These are phyloP conservation scores for Achaetomiella virescens DNA, from an alignment of 495 filamentous ascomycete species.

Conservation along the genomic window DNA sequence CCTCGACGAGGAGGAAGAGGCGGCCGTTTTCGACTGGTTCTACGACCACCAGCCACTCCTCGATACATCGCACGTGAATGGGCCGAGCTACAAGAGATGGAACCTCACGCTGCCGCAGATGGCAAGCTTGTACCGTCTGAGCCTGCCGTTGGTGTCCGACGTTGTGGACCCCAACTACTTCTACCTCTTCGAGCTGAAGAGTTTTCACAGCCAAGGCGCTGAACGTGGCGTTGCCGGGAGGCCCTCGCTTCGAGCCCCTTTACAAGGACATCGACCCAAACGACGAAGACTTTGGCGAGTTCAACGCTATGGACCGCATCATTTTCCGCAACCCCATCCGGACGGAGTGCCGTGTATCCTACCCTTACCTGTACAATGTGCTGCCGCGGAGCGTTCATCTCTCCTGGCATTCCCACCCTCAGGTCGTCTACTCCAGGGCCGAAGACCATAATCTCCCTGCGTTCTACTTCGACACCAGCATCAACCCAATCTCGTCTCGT, in stretches of 20 bases:
- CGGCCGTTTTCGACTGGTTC: slow-evolving; percentile 89
- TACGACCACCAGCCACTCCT: slow-evolving; percentile 91
- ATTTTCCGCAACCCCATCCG: slow-evolving; percentile 95
- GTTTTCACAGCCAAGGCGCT: slow-evolving; percentile 94
- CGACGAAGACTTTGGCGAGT: slow-evolving; percentile 98
- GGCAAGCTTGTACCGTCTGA: slow-evolving; percentile 89
- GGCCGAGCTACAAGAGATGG: slow-evolving; percentile 95
- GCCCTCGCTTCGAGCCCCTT: slow-evolving; percentile 92
- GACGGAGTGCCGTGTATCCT: slow-evolving; percentile 92
- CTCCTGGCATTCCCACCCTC: slow-evolving; percentile 89
- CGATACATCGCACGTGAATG: slow-evolving; percentile 91
- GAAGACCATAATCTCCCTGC: slow-evolving; percentile 88
- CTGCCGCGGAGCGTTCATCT: slow-evolving; percentile 90
- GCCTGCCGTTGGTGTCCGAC: slow-evolving; percentile 85
- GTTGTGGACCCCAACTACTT: slow-evolving; percentile 95
- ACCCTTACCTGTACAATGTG: slow-evolving; percentile 93
- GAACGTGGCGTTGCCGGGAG: slow-evolving; percentile 94
- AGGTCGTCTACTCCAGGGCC: slow-evolving; percentile 81
- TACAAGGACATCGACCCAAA: slow-evolving; percentile 99
- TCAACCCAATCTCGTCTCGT: slow-evolving; percentile 95
- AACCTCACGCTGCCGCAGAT: slow-evolving; percentile 93
- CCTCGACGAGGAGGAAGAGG: slow-evolving; percentile 92
- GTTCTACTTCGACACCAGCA: slow-evolving; percentile 95
- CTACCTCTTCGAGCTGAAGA: slow-evolving; percentile 95
- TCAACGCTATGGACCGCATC: slow-evolving; percentile 99